These are phyloP conservation scores for Chrysanthemum lavandulifolium DNA, from an alignment of 129 eudicot species.

Conservation along the genomic window DNA sequence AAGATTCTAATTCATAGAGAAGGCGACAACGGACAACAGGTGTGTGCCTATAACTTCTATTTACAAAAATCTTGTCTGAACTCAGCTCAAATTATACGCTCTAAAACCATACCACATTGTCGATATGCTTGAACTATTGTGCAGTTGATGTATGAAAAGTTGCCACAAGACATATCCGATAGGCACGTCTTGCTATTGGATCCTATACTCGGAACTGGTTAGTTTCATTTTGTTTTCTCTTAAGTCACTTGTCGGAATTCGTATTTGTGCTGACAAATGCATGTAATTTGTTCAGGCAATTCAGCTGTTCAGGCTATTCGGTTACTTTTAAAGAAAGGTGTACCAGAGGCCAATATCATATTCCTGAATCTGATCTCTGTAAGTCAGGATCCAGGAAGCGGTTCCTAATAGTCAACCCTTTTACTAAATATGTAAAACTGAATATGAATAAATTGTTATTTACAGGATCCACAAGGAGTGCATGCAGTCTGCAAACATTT, in stretches of 20 bases:
- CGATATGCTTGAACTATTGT: slow-evolving; percentile 11
- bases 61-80: background rate
- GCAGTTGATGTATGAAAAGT: slow-evolving; percentile 91
- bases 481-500: slow-evolving; percentile 88
- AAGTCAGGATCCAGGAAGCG: slow-evolving; percentile 24
- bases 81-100: slow-evolving; percentile 4
- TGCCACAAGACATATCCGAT: slow-evolving; percentile 87
- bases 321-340: slow-evolving; percentile 87
- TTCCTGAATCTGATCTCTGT: slow-evolving; percentile 95
- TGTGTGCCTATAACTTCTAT: slow-evolving; percentile 19
- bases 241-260: background rate
- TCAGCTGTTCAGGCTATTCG: slow-evolving; percentile 98
- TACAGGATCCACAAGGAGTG: slow-evolving; percentile 98
- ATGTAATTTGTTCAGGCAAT: slow-evolving; percentile 61
- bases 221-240: slow-evolving; percentile 1
- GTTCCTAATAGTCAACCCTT: slow-evolving; percentile 4
- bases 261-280: slow-evolving; percentile 2
- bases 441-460: slow-evolving; percentile 9
- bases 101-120: background rate
- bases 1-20: slow-evolving; percentile 96
- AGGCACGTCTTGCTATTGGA: slow-evolving; percentile 88
- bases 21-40: slow-evolving; percentile 98
- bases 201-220: slow-evolving; percentile 96
- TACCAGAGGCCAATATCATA: slow-evolving; percentile 87
- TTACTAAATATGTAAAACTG: slow-evolving; percentile 6